A percentile compares a stretch with the other conserved stretches of the same genome.
These are phyloP conservation scores for Ambrosiella beaveri DNA, from an alignment of 2,329 filamentous ascomycete genomes.

Conservation along the genomic window DNA sequence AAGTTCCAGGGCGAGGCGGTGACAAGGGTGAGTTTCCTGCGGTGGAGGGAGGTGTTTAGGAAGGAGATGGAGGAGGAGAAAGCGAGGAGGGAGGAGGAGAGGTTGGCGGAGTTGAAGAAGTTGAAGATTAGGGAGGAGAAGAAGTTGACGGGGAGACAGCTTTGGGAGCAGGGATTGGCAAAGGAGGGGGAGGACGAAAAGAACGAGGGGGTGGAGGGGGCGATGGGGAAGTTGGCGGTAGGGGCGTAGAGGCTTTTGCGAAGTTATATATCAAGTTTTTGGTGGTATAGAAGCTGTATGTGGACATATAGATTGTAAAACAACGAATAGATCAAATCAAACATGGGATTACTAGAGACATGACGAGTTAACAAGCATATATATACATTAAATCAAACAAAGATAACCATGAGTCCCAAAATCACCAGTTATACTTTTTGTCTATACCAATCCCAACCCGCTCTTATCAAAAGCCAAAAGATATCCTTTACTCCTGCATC, in stretches of 20 bases:
- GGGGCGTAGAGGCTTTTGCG: constrained; percentile 24
- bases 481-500: constrained; percentile 29
- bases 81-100: constrained; percentile 52
- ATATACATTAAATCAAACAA: constrained; percentile 1
- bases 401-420: neutral
- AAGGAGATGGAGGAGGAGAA: constrained; percentile 65
- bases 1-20: constrained; percentile 90
- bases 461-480: neutral
- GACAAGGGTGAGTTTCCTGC: constrained; percentile 67
- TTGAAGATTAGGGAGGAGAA: constrained; percentile 49
- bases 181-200: constrained; percentile 51
- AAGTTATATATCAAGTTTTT: neutral
- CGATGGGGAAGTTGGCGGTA: constrained; percentile 56
- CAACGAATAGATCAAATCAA: too few species aligned
- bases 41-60: constrained; percentile 64
- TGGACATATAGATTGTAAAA: too few species aligned
- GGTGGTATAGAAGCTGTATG: too few species aligned
- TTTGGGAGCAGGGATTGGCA: constrained; percentile 61
- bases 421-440: neutral
- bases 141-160: constrained; percentile 53
- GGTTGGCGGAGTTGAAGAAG: constrained; percentile 68
- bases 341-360: too few species aligned
- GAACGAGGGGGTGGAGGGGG: constrained; percentile 35
- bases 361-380: neutral
- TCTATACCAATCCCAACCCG: neutral